A percentile compares a stretch with the other conserved stretches of the same genome.
Evolutionary conservation across 176 grass and related monocot species (phyloP).

Genomic region (Musa acuminata): DNA sequence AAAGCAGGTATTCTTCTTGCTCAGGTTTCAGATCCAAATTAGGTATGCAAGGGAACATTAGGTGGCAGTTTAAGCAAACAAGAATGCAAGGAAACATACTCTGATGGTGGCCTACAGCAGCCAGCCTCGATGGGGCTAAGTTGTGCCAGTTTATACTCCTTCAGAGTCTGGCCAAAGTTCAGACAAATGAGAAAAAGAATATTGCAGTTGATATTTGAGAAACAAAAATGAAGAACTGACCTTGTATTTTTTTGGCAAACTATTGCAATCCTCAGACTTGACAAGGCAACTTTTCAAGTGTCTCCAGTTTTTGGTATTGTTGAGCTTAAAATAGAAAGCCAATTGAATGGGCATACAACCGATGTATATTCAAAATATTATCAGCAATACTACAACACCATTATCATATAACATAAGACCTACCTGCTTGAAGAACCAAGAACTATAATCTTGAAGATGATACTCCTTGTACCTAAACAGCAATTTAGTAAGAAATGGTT

Average conservation of each 20-base stretch:
- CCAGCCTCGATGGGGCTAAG: conserved; percentile 84
- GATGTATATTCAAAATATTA: conserved; percentile 16
- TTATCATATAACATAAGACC: conserved; percentile 9
- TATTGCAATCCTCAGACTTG: conserved; percentile 82
- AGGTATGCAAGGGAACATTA: not conserved
- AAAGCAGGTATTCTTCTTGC: not conserved
- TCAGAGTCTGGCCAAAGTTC: conserved; percentile 46
- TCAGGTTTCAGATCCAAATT: not conserved
- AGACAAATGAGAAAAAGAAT: conserved; percentile 1
- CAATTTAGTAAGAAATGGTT: conserved; percentile 15
- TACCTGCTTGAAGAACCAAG: conserved; percentile 95
- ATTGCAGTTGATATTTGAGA: not conserved
- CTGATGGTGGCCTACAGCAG: conserved; percentile 79
- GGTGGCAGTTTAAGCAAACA: not conserved
- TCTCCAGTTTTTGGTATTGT: conserved; percentile 69
- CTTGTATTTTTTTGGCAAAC: conserved; percentile 85
- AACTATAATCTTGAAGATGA: conserved; percentile 88
- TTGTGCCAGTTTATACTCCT: conserved; percentile 71
- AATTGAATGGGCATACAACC: conserved; percentile 9
- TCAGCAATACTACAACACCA: not conserved
- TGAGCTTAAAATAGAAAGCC: conserved; percentile 38
- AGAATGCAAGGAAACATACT: conserved; percentile 44
- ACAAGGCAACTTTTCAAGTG: conserved; percentile 87
- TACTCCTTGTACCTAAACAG: conserved; percentile 78
- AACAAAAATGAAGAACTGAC: conserved; percentile 20